Evolutionary conservation across 1,284 basidiomycete genomes (phyloP).

Genomic region (Cerioporus squamosus): DNA sequence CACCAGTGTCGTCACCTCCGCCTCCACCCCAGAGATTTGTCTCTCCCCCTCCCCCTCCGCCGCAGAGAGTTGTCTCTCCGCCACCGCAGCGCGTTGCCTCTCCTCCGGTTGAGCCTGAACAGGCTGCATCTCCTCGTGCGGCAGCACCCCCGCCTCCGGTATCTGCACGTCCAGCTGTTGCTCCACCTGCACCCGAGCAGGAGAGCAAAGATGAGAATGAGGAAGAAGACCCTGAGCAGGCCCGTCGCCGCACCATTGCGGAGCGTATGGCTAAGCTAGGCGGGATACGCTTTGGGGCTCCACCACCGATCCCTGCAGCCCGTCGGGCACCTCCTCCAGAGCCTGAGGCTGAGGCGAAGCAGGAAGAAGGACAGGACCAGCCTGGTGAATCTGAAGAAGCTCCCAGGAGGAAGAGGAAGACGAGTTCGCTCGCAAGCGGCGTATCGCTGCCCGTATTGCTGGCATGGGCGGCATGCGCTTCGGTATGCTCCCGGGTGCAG

Average conservation of each 20-base stretch:
- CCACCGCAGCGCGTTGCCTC: constrained; percentile 6
- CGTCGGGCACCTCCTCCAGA: constrained; percentile 41
- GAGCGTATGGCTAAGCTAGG: constrained; percentile 82
- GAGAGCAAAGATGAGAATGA: constrained; percentile 23
- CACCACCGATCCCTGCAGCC: constrained; percentile 42
- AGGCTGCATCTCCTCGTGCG: constrained; percentile 3
- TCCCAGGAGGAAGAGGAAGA: constrained; percentile 57
- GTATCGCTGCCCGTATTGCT: constrained; percentile 71
- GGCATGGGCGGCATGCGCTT: constrained; percentile 79
- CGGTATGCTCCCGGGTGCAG: constrained; percentile 62
- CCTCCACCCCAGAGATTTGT: constrained; percentile 14
- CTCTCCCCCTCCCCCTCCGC: constrained; percentile 15
- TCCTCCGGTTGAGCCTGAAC: constrained; percentile 4
- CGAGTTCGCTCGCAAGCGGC: constrained; percentile 66
- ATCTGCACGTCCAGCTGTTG: not conserved
- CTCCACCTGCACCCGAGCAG: not conserved
- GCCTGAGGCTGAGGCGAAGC: constrained; percentile 42
- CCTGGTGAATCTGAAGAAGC: constrained; percentile 33
- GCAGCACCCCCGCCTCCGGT: not conserved
- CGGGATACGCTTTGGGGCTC: constrained; percentile 71
- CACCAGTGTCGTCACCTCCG: constrained; percentile 20
- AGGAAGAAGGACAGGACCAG: constrained; percentile 23
- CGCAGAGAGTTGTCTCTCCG: constrained; percentile 12
- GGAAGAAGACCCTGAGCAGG: constrained; percentile 52
- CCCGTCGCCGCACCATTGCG: constrained; percentile 66